These are phyloP conservation scores for Venturia carpophila DNA, from an alignment of 2,329 filamentous ascomycete species.

Conservation along the genomic window DNA sequence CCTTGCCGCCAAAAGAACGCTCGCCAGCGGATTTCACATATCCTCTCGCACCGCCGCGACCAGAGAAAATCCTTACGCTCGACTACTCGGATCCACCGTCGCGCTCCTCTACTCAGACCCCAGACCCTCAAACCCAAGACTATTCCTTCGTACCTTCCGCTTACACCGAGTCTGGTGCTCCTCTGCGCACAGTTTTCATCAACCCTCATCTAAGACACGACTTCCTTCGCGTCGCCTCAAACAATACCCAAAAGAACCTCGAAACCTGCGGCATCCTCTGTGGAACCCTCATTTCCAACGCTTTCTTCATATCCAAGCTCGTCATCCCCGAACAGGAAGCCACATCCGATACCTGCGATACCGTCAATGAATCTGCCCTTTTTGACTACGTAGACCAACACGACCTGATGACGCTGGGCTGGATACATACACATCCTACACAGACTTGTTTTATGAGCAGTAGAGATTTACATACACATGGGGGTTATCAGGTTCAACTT, in stretches of 20 bases:
- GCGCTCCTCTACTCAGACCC: slow-evolving; percentile 27
- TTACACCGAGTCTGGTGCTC: slow-evolving; percentile 81
- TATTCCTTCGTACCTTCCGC: slow-evolving; percentile 78
- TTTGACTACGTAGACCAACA: slow-evolving; percentile 85
- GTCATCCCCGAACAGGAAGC: slow-evolving; percentile 86
- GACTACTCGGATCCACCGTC: slow-evolving; percentile 19
- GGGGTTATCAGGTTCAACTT: slow-evolving; percentile 92
- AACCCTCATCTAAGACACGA: slow-evolving; percentile 63
- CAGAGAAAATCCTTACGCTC: slow-evolving; percentile 11
- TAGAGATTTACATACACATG: slow-evolving; percentile 85
- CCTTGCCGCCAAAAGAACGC: slow-evolving; percentile 15
- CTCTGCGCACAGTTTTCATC: slow-evolving; percentile 80
- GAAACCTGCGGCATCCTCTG: slow-evolving; percentile 96
- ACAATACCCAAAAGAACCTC: slow-evolving; percentile 73
- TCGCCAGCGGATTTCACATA: not conserved
- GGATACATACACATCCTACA: slow-evolving; percentile 96
- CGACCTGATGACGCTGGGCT: slow-evolving; percentile 79
- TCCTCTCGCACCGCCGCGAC: slow-evolving; percentile 9
- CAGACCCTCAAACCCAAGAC: slow-evolving; percentile 44
- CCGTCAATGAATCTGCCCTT: slow-evolving; percentile 72
- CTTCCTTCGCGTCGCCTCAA: slow-evolving; percentile 66
- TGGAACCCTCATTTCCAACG: slow-evolving; percentile 84
- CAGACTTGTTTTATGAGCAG: slow-evolving; percentile 98
- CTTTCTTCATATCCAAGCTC: slow-evolving; percentile 80
- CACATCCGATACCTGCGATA: slow-evolving; percentile 92